Percentiles rank a stretch among this genome's conserved stretches.
These are phyloP conservation scores for Dactylellina sp. DNA, from an alignment of 2,329 filamentous ascomycete genomes.

Conservation along the genomic window DNA sequence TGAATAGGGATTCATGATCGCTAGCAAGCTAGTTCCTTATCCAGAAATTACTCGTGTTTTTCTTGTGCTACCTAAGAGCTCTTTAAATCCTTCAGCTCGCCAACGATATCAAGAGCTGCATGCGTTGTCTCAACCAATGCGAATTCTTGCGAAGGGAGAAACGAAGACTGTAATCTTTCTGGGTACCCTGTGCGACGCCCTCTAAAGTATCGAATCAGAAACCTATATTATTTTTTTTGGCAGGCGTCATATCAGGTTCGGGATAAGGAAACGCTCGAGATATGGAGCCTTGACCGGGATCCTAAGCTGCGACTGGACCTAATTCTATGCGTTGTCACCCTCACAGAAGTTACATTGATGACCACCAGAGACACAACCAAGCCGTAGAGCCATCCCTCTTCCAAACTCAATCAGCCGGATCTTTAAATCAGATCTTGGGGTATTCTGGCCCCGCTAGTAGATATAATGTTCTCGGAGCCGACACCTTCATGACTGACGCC, in stretches of 20 bases:
- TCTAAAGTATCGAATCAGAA: conserved; percentile 43
- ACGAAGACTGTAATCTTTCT: background rate
- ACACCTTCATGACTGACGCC: background rate
- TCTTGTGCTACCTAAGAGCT: conserved; percentile 50
- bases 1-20: conserved; percentile 18
- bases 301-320: conserved; percentile 38
- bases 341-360: conserved; percentile 18
- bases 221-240: conserved; percentile 9
- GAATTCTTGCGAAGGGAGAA: conserved; percentile 1
- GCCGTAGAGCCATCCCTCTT: conserved; percentile 5
- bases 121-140: conserved; percentile 33
- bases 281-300: conserved; percentile 43
- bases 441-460: too few species aligned
- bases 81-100: conserved; percentile 39
- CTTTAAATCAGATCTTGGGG: too few species aligned
- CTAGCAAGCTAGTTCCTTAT: conserved; percentile 40
- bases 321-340: conserved; percentile 54
- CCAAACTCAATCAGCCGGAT: background rate
- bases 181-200: conserved; percentile 45
- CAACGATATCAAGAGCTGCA: conserved; percentile 38
- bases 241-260: conserved; percentile 49
- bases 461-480: too few species aligned
- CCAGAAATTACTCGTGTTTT: conserved; percentile 48
- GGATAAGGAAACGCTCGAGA: conserved; percentile 29
- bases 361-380: conserved; percentile 26